Base-by-base conservation (phyloP, 148 eudicot species). In the Polygonum maritimum region DNA sequence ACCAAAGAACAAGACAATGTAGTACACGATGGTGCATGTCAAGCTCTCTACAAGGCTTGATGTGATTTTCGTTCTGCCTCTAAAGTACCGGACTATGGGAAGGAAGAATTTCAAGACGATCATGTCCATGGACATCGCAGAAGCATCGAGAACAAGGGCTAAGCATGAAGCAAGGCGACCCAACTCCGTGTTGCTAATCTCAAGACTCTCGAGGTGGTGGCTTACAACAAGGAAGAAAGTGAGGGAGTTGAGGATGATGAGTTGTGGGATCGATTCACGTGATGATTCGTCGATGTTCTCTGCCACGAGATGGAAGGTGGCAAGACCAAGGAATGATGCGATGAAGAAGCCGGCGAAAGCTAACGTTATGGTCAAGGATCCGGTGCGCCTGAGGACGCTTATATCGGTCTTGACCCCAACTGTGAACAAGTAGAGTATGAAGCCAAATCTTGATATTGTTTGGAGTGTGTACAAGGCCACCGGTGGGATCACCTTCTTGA, bases 381-480 rank as follows among this genome's bases (percentile, higher is more conserved):
- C 80, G 2, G 57, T 62, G 26, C 41, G 54, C 76, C 26, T 76
- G n/a, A 79, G 48, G 0, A 81, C 71, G 2, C 49, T 38, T 48
- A 81, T 75, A 75, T 84, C 82, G 19, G 80, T 77, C 77, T 79
- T 84, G 5, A 84, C 84, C 15, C 87, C 87, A 40, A 76, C 39
- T 22, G 77, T 21, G 78, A 84, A 84, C 19, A 84, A 54, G 38
- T 84, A 80, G 48, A 84, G 80, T 82, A 84, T 81, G 73, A 79
- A 81, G 4, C 87, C 87, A 10, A 84, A 84, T 47, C 75, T 75
- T 3, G 82, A 80, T 4, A 84, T 21, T 3, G 84, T 81, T 65
- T 81, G 75, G 3, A 84, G 76, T 26, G 82, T 47, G 22, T 74
- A 77, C 65, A 69, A 76, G 12, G 84, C 84, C 2, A 78, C 78